These are phyloP conservation scores for Paraurostyla sp. DNA, from an alignment of 73 alveolate species.

Conservation along the genomic window DNA sequence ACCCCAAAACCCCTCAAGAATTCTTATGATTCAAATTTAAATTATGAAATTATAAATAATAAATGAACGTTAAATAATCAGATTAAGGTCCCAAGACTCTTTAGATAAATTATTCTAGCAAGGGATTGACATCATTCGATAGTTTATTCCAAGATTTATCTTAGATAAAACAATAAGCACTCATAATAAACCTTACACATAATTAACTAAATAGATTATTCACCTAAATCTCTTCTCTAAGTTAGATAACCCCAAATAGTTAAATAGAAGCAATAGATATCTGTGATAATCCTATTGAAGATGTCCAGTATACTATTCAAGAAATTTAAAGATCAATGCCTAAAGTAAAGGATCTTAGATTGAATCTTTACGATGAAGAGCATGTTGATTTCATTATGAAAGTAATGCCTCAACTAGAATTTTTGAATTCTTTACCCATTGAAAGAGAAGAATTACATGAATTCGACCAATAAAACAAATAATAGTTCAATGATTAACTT, in stretches of 20 bases:
- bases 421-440: conserved; percentile 65
- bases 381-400: conserved; percentile 73
- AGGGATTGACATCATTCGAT: not conserved
- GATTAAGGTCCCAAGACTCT: not conserved
- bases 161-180: not conserved
- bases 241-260: not conserved
- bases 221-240: not conserved
- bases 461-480: not conserved
- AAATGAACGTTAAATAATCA: not conserved
- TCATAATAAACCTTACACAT: not conserved
- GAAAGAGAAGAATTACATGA: conserved; percentile 53
- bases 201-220: not conserved
- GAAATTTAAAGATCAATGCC: conserved; percentile 57
- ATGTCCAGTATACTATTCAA: conserved; percentile 17
- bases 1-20: too few species aligned
- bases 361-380: conserved; percentile 67
- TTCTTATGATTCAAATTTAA: too few species aligned
- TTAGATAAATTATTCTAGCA: not conserved
- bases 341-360: conserved; percentile 22
- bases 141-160: not conserved
- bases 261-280: conserved; percentile 12
- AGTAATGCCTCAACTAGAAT: conserved; percentile 35
- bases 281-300: conserved; percentile 45
- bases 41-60: too few species aligned
- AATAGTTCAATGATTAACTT: too few species aligned